Conservation (phyloP, 2,329 filamentous ascomycete species). For the Piedraia hortae region DNA sequence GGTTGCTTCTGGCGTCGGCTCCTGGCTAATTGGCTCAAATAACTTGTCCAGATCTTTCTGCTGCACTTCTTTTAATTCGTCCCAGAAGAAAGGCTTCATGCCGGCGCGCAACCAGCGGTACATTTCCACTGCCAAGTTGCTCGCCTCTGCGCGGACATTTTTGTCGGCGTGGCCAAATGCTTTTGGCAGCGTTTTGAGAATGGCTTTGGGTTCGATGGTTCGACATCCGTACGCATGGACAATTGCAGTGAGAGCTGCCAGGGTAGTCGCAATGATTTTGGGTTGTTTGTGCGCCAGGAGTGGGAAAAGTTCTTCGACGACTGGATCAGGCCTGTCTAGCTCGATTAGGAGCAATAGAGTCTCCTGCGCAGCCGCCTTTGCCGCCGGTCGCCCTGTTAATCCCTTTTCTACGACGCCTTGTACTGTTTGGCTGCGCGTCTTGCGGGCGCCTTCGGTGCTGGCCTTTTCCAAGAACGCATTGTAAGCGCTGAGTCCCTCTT, state of each 20-base stretch:
- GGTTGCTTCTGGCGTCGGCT: conserved; percentile 69
- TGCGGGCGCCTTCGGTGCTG: conserved; percentile 37
- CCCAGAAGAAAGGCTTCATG: conserved; percentile 97
- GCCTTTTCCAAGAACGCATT: conserved; percentile 85
- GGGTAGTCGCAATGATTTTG: conserved; percentile 53
- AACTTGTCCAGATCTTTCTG: conserved; percentile 80
- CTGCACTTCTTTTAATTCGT: conserved; percentile 79
- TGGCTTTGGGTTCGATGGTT: conserved; percentile 71
- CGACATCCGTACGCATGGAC: conserved; percentile 91
- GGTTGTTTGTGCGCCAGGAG: conserved; percentile 67
- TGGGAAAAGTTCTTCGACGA: conserved; percentile 75
- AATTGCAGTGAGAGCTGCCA: conserved; percentile 53
- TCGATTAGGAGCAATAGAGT: conserved; percentile 73
- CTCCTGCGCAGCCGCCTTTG: conserved; percentile 66
- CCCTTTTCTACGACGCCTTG: conserved; percentile 73
- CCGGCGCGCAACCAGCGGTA: conserved; percentile 93
- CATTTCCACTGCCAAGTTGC: conserved; percentile 71
- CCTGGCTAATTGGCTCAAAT: conserved; percentile 79
- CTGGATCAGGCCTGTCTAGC: conserved; percentile 55
- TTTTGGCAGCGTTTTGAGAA: conserved; percentile 68
- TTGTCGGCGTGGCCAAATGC: conserved; percentile 92
- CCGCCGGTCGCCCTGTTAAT: conserved; percentile 64
- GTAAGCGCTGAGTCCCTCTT: conserved; percentile 67
- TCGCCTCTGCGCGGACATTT: conserved; percentile 83
- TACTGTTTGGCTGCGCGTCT: conserved; percentile 48